These are phyloP conservation scores for Leccinum broughii DNA, from an alignment of 768 basidiomycete genomes.

Conservation along the genomic window DNA sequence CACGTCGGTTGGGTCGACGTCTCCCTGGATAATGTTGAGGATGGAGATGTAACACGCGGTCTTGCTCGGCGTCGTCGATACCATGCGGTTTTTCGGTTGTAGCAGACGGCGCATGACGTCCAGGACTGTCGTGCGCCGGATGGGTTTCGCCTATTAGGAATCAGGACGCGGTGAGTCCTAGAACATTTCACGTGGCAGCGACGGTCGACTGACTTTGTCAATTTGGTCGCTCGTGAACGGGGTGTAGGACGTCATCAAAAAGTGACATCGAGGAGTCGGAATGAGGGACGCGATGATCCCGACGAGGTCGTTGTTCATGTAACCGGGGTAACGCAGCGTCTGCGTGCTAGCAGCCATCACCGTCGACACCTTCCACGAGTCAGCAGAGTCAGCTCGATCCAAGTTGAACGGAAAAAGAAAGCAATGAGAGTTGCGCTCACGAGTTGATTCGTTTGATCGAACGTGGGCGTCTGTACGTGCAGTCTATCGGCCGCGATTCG, in stretches of 20 bases:
- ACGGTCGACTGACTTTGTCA: slow-evolving; percentile 71
- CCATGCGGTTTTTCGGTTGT: slow-evolving; percentile 98
- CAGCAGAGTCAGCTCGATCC: background rate
- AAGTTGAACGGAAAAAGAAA: background rate
- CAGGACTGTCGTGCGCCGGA: slow-evolving; percentile 93
- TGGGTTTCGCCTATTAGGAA: slow-evolving; percentile 82
- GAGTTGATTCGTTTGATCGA: slow-evolving; percentile 91
- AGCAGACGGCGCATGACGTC: slow-evolving; percentile 98
- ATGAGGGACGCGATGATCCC: slow-evolving; percentile 96
- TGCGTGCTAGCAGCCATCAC: slow-evolving; percentile 98
- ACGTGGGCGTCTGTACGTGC: slow-evolving; percentile 83
- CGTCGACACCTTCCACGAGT: slow-evolving; percentile 72
- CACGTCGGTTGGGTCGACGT: slow-evolving; percentile 97
- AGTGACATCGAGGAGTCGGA: slow-evolving; percentile 96
- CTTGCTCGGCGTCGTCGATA: slow-evolving; percentile 89
- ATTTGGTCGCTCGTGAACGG: slow-evolving; percentile 97
- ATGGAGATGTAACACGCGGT: slow-evolving; percentile 97
- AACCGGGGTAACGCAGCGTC: slow-evolving; percentile 94
- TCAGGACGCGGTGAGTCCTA: background rate
- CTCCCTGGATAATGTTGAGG: slow-evolving; percentile 97
- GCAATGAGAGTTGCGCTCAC: slow-evolving; percentile 40
- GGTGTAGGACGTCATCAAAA: slow-evolving; percentile 98
- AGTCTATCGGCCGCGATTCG: slow-evolving; percentile 92
- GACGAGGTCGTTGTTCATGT: slow-evolving; percentile 99
- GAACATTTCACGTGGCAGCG: background rate